These are phyloP conservation scores for Heterobasidion occidentale DNA, from an alignment of 1,284 basidiomycete species.

Conservation along the genomic window DNA sequence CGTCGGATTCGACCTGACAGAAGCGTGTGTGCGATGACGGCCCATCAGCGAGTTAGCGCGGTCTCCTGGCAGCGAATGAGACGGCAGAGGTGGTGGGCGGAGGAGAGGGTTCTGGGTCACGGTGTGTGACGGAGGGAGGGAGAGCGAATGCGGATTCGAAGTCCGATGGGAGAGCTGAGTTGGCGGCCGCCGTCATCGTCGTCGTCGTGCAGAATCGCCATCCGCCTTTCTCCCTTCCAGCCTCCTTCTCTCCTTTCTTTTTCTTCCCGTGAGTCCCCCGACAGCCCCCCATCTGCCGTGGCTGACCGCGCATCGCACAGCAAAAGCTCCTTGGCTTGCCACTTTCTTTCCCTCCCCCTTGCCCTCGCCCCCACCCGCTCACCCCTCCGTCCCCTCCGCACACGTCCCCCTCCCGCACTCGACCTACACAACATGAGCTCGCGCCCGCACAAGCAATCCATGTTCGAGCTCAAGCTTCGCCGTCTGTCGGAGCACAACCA, in stretches of 20 bases:
- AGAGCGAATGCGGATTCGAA: background rate
- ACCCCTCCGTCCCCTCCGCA: background rate
- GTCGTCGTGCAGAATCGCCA: background rate
- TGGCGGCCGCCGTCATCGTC: background rate
- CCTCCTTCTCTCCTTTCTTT: background rate
- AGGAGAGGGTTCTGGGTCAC: no score
- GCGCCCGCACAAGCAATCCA: constrained; percentile 70
- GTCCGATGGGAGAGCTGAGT: background rate
- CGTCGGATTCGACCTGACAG: background rate
- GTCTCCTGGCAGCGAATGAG: no score
- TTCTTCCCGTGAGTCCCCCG: background rate
- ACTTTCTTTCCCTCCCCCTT: background rate
- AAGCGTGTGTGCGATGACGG: background rate
- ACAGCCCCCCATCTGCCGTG: no score
- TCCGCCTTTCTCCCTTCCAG: background rate
- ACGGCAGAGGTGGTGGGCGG: no score
- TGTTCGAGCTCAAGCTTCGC: constrained; percentile 95
- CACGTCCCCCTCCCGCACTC: background rate
- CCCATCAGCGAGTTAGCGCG: background rate
- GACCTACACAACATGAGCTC: constrained; percentile 36
- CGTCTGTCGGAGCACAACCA: constrained; percentile 91
- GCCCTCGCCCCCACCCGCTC: background rate
- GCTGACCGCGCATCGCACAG: background rate
- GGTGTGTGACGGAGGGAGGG: no score
- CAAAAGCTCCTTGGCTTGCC: background rate